These are phyloP conservation scores for Penicillium sp. DNA, from an alignment of 2,329 filamentous ascomycete genomes.

Conservation along the genomic window DNA sequence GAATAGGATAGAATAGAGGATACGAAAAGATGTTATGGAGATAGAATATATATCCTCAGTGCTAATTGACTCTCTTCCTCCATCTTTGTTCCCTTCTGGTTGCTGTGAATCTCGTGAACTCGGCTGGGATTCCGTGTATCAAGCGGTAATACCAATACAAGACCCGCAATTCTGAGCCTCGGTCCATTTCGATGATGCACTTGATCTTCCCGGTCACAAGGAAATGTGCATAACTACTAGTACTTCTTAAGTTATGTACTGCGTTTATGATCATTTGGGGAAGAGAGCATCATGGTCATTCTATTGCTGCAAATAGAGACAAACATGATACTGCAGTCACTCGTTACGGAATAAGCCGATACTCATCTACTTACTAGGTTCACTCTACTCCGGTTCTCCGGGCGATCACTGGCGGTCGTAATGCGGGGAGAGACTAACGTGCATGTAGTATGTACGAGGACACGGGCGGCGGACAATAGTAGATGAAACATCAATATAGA, in stretches of 20 bases:
- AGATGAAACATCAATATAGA: not conserved
- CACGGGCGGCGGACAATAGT: not conserved
- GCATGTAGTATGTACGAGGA: not conserved
- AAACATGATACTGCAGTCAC: too few relatives aligned
- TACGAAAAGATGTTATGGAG: not conserved
- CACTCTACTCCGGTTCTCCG: constrained; percentile 4
- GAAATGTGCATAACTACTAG: not conserved
- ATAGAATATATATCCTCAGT: not conserved
- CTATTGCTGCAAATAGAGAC: too few relatives aligned
- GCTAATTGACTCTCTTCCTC: not conserved
- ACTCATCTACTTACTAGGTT: too few relatives aligned
- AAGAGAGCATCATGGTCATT: not conserved
- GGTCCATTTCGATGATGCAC: constrained; percentile 3
- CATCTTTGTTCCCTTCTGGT: not conserved
- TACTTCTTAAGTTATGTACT: too few relatives aligned
- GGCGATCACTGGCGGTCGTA: constrained; percentile 1
- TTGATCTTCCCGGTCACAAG: constrained; percentile 3
- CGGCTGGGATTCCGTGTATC: not conserved
- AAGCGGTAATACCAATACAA: constrained; percentile 2
- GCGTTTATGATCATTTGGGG: not conserved
- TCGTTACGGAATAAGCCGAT: too few relatives aligned
- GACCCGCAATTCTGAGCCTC: constrained; percentile 1
- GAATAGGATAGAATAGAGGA: not conserved
- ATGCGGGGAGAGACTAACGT: constrained; percentile 9
- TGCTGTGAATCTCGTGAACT: not conserved